Evolutionary conservation across 495 filamentous ascomycete genomes (phyloP).

Genomic region (Amorphotheca resinae): DNA sequence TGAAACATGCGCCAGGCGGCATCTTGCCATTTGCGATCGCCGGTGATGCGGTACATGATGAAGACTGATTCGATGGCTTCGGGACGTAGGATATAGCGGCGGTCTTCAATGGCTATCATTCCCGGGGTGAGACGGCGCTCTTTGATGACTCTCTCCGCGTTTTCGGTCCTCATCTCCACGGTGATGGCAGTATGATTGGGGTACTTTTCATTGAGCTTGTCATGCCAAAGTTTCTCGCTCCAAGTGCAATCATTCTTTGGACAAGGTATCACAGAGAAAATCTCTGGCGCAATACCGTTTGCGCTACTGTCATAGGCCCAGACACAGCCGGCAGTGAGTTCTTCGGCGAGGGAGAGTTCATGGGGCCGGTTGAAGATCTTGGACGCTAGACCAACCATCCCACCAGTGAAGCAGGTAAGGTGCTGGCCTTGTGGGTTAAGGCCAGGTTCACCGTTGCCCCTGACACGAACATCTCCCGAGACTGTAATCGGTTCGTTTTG

Average conservation of each 20-base stretch:
- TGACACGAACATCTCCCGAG: conserved; percentile 33
- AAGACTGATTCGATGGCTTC: conserved; percentile 56
- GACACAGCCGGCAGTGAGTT: conserved; percentile 75
- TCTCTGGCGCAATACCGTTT: conserved; percentile 72
- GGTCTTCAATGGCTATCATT: conserved; percentile 44
- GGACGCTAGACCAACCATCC: conserved; percentile 73
- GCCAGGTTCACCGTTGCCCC: conserved; percentile 17
- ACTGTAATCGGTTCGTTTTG: conserved; percentile 55
- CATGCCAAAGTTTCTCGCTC: conserved; percentile 13
- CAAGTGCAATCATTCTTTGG: conserved; percentile 16
- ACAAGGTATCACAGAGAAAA: conserved; percentile 32
- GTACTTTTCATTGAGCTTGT: background rate
- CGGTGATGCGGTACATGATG: conserved; percentile 48
- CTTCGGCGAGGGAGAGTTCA: conserved; percentile 59
- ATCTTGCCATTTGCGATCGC: conserved; percentile 38
- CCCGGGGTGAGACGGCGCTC: conserved; percentile 41
- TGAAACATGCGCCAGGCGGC: conserved; percentile 51
- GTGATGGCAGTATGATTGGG: background rate
- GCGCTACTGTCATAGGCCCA: conserved; percentile 59
- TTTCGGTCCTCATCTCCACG: background rate
- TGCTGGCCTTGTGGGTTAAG: conserved; percentile 31
- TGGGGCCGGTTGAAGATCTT: conserved; percentile 52
- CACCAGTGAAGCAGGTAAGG: conserved; percentile 65
- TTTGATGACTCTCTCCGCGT: conserved; percentile 26
- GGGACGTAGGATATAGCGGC: conserved; percentile 54